phyloP scores from a whole-genome alignment of 176 grass and related monocot species.

The Otatea glauca region DNA sequence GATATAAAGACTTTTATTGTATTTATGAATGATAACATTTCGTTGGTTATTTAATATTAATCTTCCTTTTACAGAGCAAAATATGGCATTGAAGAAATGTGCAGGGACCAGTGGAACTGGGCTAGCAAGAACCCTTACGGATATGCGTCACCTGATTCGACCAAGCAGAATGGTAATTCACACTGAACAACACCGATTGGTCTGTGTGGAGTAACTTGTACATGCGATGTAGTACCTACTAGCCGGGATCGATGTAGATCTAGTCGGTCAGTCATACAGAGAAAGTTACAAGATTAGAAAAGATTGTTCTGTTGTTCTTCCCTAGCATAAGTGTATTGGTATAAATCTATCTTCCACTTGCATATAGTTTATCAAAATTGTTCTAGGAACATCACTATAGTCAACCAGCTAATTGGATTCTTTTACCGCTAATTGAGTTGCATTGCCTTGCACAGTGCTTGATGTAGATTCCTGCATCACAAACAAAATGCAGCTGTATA shows the following conservation, averaged over 20 bases:
- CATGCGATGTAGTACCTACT: constrained; percentile 48
- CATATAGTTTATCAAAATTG: constrained; percentile 45
- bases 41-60: background rate
- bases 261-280: constrained; percentile 53
- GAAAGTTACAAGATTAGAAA: constrained; percentile 48
- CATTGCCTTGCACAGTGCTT: constrained; percentile 13
- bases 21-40: background rate
- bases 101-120: constrained; percentile 91
- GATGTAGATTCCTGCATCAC: constrained; percentile 25
- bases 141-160: constrained; percentile 58
- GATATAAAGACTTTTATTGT: constrained; percentile 5
- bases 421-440: constrained; percentile 47
- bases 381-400: constrained; percentile 35
- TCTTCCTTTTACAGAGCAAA: constrained; percentile 66
- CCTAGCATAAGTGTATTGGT: constrained; percentile 30
- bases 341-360: constrained; percentile 33
- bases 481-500: constrained; percentile 29
- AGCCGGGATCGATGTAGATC: constrained; percentile 47
- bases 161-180: constrained; percentile 60
- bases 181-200: constrained; percentile 31
- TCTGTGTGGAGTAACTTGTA: constrained; percentile 49
- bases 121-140: constrained; percentile 87
- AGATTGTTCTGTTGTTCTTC: constrained; percentile 34
- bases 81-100: constrained; percentile 85
- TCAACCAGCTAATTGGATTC: constrained; percentile 47